These are phyloP conservation scores for Thalassia testudinum DNA, from an alignment of 116 monocot genomes.

Conservation along the genomic window DNA sequence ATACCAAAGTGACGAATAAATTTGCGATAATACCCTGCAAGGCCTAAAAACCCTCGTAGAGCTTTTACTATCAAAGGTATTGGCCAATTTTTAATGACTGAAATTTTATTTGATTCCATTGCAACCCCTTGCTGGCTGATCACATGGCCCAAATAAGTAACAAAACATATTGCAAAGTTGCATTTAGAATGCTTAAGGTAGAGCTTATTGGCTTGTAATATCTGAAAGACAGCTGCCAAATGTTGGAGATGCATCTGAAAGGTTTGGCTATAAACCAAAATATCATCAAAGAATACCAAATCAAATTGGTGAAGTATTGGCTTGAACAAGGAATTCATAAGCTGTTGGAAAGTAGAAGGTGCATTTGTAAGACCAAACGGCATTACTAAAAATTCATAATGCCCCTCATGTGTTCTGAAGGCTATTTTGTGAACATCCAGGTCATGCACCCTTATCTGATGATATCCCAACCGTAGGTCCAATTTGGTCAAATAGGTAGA, in stretches of 20 bases:
- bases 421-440: neutral
- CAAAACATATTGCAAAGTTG: too few species aligned
- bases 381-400: neutral
- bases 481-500: neutral
- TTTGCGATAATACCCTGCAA: too few species aligned
- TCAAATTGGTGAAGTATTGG: neutral
- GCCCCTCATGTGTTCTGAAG: neutral
- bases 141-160: too few species aligned
- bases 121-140: too few species aligned
- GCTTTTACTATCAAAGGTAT: too few species aligned
- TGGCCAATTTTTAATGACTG: too few species aligned
- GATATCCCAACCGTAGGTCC: conserved; percentile 4
- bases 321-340: neutral
- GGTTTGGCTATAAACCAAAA: neutral
- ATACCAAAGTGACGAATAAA: too few species aligned
- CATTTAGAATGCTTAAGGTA: too few species aligned
- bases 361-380: neutral
- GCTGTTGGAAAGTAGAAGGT: neutral
- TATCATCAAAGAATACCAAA: conserved; percentile 10
- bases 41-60: too few species aligned
- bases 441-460: neutral
- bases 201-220: too few species aligned
- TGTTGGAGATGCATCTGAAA: neutral
- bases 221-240: neutral
- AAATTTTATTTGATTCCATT: too few species aligned